Evolutionary conservation across 805 yeast species (phyloP).

Genomic region (Lachancea kluyveri): DNA sequence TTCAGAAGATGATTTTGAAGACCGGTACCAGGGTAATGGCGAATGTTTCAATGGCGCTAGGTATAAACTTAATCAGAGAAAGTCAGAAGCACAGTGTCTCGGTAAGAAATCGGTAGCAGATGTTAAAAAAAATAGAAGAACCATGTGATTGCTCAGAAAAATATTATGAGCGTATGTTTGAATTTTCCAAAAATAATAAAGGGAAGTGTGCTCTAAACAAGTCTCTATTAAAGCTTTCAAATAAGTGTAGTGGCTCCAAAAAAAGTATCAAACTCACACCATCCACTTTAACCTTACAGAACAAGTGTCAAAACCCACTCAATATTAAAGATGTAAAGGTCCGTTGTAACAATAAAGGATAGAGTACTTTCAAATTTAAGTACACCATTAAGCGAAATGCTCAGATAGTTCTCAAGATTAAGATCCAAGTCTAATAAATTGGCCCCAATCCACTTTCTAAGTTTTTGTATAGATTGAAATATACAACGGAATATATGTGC

Average conservation of each 20-base stretch:
- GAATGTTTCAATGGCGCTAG: conserved; percentile 64
- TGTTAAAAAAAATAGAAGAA: conserved; percentile 39
- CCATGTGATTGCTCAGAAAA: conserved; percentile 56
- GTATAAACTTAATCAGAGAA: conserved; percentile 60
- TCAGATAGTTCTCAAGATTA: no score
- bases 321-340: conserved; percentile 24
- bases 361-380: no score
- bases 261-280: conserved; percentile 15
- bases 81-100: conserved; percentile 55
- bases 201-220: conserved; percentile 45
- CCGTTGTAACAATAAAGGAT: conserved; percentile 21
- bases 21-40: conserved; percentile 38
- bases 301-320: conserved; percentile 21
- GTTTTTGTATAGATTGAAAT: no score
- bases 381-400: no score
- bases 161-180: conserved; percentile 68
- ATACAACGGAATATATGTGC: no score
- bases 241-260: conserved; percentile 14
- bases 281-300: conserved; percentile 11
- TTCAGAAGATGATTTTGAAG: conserved; percentile 52
- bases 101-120: conserved; percentile 32
- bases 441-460: no score
- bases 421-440: no score
- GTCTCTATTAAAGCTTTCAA: conserved; percentile 14
- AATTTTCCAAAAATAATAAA: conserved; percentile 34